phyloP scores from a whole-genome alignment of 768 basidiomycete genomes.

The Pleurotus citrinopileatus region DNA sequence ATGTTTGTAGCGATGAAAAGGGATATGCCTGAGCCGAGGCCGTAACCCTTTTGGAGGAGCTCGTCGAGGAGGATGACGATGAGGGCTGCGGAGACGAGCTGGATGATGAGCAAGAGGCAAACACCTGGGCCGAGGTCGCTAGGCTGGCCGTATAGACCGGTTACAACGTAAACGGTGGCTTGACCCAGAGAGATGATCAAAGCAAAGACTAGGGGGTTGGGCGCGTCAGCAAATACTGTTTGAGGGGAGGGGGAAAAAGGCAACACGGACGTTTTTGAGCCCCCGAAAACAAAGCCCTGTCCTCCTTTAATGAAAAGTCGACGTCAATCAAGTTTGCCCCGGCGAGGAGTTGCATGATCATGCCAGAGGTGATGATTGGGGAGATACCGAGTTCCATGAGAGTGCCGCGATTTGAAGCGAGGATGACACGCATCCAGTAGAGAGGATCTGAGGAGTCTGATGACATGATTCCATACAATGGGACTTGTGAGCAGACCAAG shows the following conservation, averaged over 20 bases:
- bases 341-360: constrained; percentile 99
- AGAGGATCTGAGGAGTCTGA: constrained; percentile 98
- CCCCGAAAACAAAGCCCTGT: constrained; percentile 90
- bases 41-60: constrained; percentile 98
- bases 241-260: constrained; percentile 1
- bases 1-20: constrained; percentile 99
- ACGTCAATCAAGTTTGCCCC: constrained; percentile 98
- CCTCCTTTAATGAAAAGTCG: constrained; percentile 96
- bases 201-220: constrained; percentile 72
- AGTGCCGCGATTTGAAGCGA: constrained; percentile 97
- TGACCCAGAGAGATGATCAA: constrained; percentile 96
- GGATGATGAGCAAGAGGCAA: constrained; percentile 94
- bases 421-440: constrained; percentile 99
- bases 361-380: constrained; percentile 96
- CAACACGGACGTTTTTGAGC: constrained; percentile 87
- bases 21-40: constrained; percentile 97
- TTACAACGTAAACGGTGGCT: constrained; percentile 94
- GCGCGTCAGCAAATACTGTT: neutral
- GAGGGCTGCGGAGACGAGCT: constrained; percentile 89
- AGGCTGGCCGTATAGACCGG: constrained; percentile 95
- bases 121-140: constrained; percentile 93
- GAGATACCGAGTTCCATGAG: constrained; percentile 99
- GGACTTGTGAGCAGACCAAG: constrained; percentile 98
- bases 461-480: constrained; percentile 99
- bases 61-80: constrained; percentile 99